A percentile compares a stretch with the other conserved stretches of the same genome.
phyloP scores from a whole-genome alignment of 2,329 filamentous ascomycete species.

The Purpureocillium lavendulum region DNA sequence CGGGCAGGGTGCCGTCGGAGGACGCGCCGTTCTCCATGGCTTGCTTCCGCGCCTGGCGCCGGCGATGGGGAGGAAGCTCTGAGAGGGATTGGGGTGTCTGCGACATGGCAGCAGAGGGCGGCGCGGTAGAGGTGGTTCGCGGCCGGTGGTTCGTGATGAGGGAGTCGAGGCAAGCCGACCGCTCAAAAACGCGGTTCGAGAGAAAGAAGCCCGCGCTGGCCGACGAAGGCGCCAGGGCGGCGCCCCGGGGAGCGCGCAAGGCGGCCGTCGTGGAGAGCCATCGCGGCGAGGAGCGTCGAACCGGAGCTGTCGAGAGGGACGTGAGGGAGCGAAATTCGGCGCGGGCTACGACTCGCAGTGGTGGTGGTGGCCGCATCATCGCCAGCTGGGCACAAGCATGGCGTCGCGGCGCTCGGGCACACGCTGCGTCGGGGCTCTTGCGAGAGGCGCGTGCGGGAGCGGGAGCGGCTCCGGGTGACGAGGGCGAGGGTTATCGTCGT shows the following conservation, averaged over 20 bases:
- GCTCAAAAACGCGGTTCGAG: constrained; percentile 26
- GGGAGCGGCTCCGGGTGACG: background rate
- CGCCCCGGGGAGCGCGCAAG: constrained; percentile 14
- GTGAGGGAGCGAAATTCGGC: constrained; percentile 16
- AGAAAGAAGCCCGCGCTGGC: constrained; percentile 21
- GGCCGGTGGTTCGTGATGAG: constrained; percentile 18
- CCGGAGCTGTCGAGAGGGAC: no score
- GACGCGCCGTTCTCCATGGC: constrained; percentile 6
- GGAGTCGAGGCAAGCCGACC: constrained; percentile 26
- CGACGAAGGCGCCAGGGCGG: constrained; percentile 10
- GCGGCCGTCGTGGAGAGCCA: constrained; percentile 21
- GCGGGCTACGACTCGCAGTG: constrained; percentile 18
- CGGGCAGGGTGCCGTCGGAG: constrained; percentile 27
- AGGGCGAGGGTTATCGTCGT: no score
- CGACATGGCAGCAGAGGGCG: constrained; percentile 10
- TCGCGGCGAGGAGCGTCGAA: constrained; percentile 11
- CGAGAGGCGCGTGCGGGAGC: background rate
- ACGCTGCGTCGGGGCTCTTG: background rate
- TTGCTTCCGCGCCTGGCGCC: constrained; percentile 22
- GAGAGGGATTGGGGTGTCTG: constrained; percentile 12
- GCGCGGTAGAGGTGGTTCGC: constrained; percentile 17
- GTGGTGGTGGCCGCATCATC: constrained; percentile 23
- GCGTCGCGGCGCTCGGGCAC: constrained; percentile 4
- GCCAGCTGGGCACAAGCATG: constrained; percentile 19
- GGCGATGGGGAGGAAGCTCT: constrained; percentile 24